Percentiles rank a stretch among this genome's conserved stretches.
Evolutionary conservation across 1,284 basidiomycete genomes (phyloP).

Genomic region (Moesziomyces globuligerus): DNA sequence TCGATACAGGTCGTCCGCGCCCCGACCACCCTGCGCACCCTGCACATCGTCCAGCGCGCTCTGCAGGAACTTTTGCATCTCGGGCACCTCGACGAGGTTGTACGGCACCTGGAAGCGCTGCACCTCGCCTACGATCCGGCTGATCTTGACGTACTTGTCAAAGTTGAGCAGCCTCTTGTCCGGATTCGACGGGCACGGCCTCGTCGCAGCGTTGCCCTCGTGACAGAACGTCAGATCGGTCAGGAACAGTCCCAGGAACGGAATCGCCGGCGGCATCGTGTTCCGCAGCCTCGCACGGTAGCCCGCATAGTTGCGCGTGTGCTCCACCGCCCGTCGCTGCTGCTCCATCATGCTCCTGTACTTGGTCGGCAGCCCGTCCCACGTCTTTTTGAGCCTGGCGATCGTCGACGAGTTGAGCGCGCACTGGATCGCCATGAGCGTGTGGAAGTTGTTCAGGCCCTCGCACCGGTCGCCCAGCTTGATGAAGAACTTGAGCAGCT

Average conservation of each 20-base stretch:
- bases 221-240: conserved; percentile 95
- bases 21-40: conserved; percentile 41
- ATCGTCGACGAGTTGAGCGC: conserved; percentile 69
- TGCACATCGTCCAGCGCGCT: conserved; percentile 48
- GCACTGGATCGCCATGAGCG: conserved; percentile 69
- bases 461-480: conserved; percentile 69
- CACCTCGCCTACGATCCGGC: conserved; percentile 75
- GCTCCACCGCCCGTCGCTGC: conserved; percentile 85
- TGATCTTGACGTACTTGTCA: conserved; percentile 73
- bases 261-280: conserved; percentile 58
- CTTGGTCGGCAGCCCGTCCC: conserved; percentile 83
- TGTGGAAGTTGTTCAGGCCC: conserved; percentile 69
- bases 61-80: conserved; percentile 80
- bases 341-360: conserved; percentile 81
- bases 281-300: conserved; percentile 79
- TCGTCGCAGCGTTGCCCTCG: conserved; percentile 88
- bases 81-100: conserved; percentile 81
- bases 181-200: conserved; percentile 76
- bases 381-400: conserved; percentile 67
- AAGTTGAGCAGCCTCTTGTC: conserved; percentile 90
- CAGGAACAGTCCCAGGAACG: conserved; percentile 77
- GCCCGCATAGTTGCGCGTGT: conserved; percentile 88
- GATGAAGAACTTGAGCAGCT: conserved; percentile 69
- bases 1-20: conserved; percentile 63
- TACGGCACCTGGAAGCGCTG: conserved; percentile 90